Evolutionary conservation across 2,329 filamentous ascomycete species (phyloP), one percentile per base, ranked within the genome.

Genomic region (Aspergillus transmontanensis): DNA sequence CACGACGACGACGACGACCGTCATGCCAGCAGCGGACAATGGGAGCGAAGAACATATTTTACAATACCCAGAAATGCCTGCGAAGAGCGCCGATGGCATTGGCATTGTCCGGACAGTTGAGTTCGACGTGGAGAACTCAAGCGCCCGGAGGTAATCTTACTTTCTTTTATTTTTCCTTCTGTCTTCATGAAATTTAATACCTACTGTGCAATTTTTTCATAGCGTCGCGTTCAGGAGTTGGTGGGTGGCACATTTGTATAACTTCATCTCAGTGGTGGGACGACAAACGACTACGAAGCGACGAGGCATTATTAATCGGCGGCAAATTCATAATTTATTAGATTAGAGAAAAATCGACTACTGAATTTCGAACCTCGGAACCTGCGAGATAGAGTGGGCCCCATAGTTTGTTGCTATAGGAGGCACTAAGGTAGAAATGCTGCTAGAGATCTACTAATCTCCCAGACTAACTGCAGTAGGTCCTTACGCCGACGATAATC

Each of bases 61-160:
- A 19, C 56, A 65, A 19, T 14, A 51, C 6, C 26, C 32, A 5
- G 36, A 60, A 11, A 9, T 54, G 11, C 11, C 21, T 16, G 36
- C 23, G 36, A 67, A 64, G 32, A 34, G 34, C 32, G 6, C 5
- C 21, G 41, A 59, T 19, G 59, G 56, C 6, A 11, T 58, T 19
- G 71, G 70, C 19, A 73, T 73, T 48, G 53, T 73, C 39, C 70
- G 66, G 12, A 73, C 72, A 1, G 67, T 73, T 28, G 69, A 71
- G 60, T 72, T 73, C 56, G 68, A 73, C 23, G 64, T 73, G 43
- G 67, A 72, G 26, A 68, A 72, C 41, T 62, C 64, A 7, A 62
- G 21, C 1, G 21, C 11, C 43, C 43, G 21, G 55, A 11, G 30
- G n/a, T 48, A 39, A 53, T 6, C 3, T 3, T 39, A 36, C 39